Evolutionary conservation across 2,329 filamentous ascomycete species (phyloP).

Genomic region (Stemphylium lycopersici): DNA sequence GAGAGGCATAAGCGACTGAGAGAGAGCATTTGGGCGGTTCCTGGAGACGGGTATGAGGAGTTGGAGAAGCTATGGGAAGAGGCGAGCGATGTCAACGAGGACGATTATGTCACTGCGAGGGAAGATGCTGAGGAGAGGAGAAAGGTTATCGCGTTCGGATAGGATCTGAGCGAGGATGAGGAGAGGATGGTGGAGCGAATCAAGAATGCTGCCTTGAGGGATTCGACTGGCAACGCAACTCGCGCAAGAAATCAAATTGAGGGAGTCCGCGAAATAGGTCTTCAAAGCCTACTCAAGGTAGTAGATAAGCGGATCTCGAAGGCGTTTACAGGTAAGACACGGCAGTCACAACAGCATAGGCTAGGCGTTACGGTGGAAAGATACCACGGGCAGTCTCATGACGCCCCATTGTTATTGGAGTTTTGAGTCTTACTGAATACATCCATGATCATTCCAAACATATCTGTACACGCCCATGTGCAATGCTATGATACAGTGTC

Average conservation of each 20-base stretch:
- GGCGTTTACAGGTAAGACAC: constrained; percentile 4
- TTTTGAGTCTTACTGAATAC: constrained; percentile 33
- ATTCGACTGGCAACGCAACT: neutral
- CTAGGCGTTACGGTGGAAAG: constrained; percentile 37
- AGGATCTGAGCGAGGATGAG: neutral
- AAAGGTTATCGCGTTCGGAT: constrained; percentile 53
- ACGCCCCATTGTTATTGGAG: constrained; percentile 25
- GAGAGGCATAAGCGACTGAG: constrained; percentile 91
- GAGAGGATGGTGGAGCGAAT: neutral
- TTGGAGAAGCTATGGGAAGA: constrained; percentile 86
- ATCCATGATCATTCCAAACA: constrained; percentile 40
- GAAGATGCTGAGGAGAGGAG: constrained; percentile 72
- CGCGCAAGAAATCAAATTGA: neutral
- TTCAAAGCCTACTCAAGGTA: neutral
- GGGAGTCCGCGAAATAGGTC: neutral
- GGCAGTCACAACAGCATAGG: constrained; percentile 20
- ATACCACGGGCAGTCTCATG: constrained; percentile 34
- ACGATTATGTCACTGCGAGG: constrained; percentile 76
- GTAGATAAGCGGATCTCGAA: neutral
- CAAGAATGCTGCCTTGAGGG: neutral
- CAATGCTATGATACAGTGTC: constrained; percentile 45
- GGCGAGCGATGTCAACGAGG: constrained; percentile 82
- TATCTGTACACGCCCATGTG: constrained; percentile 48
- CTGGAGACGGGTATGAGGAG: constrained; percentile 66
- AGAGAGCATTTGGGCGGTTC: constrained; percentile 92